Conservation (phyloP, 805 yeast genomes). For the Myxozyma neglecta region DNA sequence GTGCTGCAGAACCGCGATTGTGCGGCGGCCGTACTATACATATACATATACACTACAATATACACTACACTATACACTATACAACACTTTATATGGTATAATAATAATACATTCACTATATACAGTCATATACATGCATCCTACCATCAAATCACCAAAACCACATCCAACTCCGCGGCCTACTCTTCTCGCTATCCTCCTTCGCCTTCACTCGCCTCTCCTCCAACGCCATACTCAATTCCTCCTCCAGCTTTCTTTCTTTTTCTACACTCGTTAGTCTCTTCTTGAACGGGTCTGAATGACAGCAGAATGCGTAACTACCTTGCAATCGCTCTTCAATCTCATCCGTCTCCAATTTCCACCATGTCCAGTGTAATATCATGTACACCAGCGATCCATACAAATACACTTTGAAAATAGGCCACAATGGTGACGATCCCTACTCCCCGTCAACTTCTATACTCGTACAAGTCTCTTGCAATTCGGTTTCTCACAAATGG, state of each 20-base stretch:
- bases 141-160: too few relatives aligned
- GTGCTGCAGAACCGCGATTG: too few relatives aligned
- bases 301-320: too few relatives aligned
- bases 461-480: background rate
- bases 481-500: background rate
- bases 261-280: background rate
- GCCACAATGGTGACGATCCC: constrained; percentile 30
- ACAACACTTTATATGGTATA: too few relatives aligned
- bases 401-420: constrained; percentile 24
- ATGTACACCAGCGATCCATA: constrained; percentile 25
- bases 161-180: too few relatives aligned
- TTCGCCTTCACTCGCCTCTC: background rate
- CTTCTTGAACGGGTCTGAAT: too few relatives aligned
- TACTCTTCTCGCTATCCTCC: too few relatives aligned
- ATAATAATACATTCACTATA: too few relatives aligned
- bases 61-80: too few relatives aligned
- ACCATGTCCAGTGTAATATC: constrained; percentile 30
- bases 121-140: too few relatives aligned
- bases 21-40: too few relatives aligned
- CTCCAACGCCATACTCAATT: constrained; percentile 7
- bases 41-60: background rate
- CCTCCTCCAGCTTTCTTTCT: constrained; percentile 6
- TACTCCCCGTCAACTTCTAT: background rate
- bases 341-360: constrained; percentile 29
- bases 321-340: constrained; percentile 8